Conservation (phyloP, 352 stramenopile genomes). For the Globisporangium emineosum region DNA sequence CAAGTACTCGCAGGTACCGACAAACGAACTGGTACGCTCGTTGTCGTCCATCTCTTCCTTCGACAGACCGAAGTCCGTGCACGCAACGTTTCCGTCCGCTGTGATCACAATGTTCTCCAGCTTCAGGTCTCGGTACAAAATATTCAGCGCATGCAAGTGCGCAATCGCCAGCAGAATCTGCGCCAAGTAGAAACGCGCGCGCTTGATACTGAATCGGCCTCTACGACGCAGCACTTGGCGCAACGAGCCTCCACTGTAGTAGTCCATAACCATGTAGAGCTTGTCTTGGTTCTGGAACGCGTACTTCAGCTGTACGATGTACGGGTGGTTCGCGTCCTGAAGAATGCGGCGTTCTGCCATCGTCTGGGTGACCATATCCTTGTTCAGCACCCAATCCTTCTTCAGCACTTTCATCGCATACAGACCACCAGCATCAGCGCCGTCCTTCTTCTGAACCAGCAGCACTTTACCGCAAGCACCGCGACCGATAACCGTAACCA, state of each 20-base stretch:
- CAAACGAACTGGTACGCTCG: slow-evolving; percentile 61
- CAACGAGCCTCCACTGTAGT: slow-evolving; percentile 69
- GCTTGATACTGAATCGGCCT: slow-evolving; percentile 70
- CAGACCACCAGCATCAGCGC: slow-evolving; percentile 47
- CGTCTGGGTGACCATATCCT: slow-evolving; percentile 72
- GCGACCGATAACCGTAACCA: slow-evolving; percentile 69
- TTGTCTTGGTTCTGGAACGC: slow-evolving; percentile 82
- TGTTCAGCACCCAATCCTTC: slow-evolving; percentile 83
- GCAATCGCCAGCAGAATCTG: slow-evolving; percentile 68
- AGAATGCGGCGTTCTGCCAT: slow-evolving; percentile 75
- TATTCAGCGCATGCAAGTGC: slow-evolving; percentile 57
- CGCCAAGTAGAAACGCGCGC: slow-evolving; percentile 61
- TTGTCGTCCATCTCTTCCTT: slow-evolving; percentile 77
- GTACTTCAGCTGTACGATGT: slow-evolving; percentile 75
- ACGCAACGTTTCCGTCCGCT: slow-evolving; percentile 64
- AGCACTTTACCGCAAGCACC: slow-evolving; percentile 71
- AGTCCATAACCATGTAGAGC: slow-evolving; percentile 83
- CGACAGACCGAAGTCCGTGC: slow-evolving; percentile 70
- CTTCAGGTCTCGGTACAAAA: slow-evolving; percentile 76
- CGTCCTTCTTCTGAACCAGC: slow-evolving; percentile 69
- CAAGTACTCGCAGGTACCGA: slow-evolving; percentile 75
- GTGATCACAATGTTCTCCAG: slow-evolving; percentile 76
- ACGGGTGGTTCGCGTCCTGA: slow-evolving; percentile 71
- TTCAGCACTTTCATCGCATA: slow-evolving; percentile 81
- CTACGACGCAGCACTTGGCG: slow-evolving; percentile 62